These are phyloP conservation scores for Malassezia restricta DNA, from an alignment of 1,284 basidiomycete genomes.

Conservation along the genomic window DNA sequence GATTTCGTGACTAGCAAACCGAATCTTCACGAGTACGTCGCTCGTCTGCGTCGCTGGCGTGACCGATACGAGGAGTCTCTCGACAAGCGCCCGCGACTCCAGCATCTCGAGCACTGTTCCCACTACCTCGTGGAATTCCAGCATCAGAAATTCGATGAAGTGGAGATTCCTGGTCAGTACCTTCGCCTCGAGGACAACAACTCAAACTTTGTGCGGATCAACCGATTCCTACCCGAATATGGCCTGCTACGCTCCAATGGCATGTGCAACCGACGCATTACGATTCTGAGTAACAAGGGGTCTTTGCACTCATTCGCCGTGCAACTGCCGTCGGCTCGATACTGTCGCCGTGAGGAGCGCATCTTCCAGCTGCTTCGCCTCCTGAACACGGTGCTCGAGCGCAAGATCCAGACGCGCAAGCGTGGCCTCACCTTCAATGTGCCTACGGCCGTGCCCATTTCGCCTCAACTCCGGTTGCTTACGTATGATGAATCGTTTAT, in stretches of 20 bases:
- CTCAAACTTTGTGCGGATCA: constrained; percentile 79
- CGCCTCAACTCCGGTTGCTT: constrained; percentile 69
- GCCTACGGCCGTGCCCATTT: constrained; percentile 73
- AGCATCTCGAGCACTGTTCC: constrained; percentile 77
- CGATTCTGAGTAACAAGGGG: constrained; percentile 83
- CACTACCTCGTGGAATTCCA: constrained; percentile 97
- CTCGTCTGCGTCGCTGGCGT: constrained; percentile 79
- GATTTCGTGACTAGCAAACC: constrained; percentile 77
- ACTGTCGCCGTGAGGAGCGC: constrained; percentile 82
- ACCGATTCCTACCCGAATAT: constrained; percentile 78
- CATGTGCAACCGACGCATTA: constrained; percentile 77
- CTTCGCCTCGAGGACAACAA: constrained; percentile 71
- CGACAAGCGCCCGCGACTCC: constrained; percentile 67
- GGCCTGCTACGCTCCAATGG: constrained; percentile 75
- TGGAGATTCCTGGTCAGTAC: constrained; percentile 97
- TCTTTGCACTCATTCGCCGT: constrained; percentile 78
- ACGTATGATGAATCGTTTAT: constrained; percentile 86
- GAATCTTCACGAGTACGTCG: constrained; percentile 75
- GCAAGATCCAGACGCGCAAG: constrained; percentile 81
- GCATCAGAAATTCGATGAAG: constrained; percentile 92
- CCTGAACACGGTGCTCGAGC: constrained; percentile 58
- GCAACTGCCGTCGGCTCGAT: constrained; percentile 74
- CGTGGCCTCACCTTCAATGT: constrained; percentile 84
- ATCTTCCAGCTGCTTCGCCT: constrained; percentile 82
- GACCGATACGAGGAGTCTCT: constrained; percentile 78